These are phyloP conservation scores for Camellia granthamiana DNA, from an alignment of 148 eudicot species.

Conservation along the genomic window DNA sequence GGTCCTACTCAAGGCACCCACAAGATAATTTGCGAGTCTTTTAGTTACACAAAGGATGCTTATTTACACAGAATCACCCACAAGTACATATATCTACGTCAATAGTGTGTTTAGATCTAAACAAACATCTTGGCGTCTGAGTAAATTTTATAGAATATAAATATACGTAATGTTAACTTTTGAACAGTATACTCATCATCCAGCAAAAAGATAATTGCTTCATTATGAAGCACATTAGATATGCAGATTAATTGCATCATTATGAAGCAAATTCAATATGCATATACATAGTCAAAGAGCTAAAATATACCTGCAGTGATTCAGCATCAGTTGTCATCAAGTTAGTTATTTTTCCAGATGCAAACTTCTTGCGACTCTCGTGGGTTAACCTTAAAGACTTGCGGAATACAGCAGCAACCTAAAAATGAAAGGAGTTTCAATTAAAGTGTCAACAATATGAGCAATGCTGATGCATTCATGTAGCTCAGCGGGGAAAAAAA, in stretches of 20 bases:
- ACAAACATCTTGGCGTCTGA: background rate
- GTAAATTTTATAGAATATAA: background rate
- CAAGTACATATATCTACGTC: too few relatives aligned
- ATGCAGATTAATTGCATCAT: too few relatives aligned
- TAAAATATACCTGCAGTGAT: slow-evolving; percentile 66
- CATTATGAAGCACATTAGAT: background rate
- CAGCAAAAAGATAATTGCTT: background rate
- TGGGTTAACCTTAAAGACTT: slow-evolving; percentile 75
- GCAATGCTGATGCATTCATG: too few relatives aligned
- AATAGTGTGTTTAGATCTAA: background rate
- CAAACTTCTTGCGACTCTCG: slow-evolving; percentile 69
- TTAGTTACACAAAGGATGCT: too few relatives aligned
- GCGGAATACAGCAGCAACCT: slow-evolving; percentile 87
- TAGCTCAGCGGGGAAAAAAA: too few relatives aligned
- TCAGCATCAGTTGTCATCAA: slow-evolving; percentile 92
- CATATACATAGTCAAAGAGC: background rate
- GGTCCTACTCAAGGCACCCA: too few relatives aligned
- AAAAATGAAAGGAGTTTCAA: slow-evolving; percentile 12
- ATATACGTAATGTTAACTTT: background rate
- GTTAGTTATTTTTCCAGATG: slow-evolving; percentile 79
- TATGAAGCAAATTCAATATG: too few relatives aligned
- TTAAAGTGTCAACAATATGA: too few relatives aligned
- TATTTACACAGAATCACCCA: too few relatives aligned
- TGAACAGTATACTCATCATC: background rate
- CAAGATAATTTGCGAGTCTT: too few relatives aligned